Percentiles rank a stretch among this genome's conserved stretches.
These are phyloP conservation scores for Gamsiella multidivaricata DNA, from an alignment of 192 early-diverging fungal species.

Conservation along the genomic window DNA sequence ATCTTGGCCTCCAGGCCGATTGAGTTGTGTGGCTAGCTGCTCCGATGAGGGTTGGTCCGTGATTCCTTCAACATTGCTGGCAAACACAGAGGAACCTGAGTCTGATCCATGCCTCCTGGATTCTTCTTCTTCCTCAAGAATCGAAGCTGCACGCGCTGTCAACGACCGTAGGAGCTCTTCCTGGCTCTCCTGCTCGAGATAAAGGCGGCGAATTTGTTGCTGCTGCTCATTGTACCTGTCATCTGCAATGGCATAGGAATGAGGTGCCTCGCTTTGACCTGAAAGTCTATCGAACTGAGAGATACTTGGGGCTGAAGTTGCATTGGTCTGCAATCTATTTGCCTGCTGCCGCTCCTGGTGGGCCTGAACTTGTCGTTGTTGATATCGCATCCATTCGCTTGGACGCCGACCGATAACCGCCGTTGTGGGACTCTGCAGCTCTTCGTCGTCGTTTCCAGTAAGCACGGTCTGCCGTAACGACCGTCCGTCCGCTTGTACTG, in stretches of 20 bases:
- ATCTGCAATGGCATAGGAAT: not conserved
- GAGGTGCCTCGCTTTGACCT: not conserved
- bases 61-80: not conserved
- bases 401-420: slow-evolving; percentile 50
- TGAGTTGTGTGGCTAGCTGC: not conserved
- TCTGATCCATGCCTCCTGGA: not conserved
- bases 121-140: slow-evolving; percentile 17
- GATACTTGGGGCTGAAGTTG: not conserved
- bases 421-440: slow-evolving; percentile 31
- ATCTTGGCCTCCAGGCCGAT: not conserved
- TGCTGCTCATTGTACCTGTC: slow-evolving; percentile 26
- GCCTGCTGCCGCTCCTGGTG: slow-evolving; percentile 30
- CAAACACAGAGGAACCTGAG: not conserved
- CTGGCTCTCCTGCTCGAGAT: slow-evolving; percentile 43
- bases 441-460: slow-evolving; percentile 29
- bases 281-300: too few relatives aligned
- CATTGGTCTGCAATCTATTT: not conserved
- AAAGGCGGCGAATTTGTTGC: slow-evolving; percentile 38
- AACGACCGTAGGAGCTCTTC: slow-evolving; percentile 29
- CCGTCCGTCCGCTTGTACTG: not conserved
- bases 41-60: not conserved
- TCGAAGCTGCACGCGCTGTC: slow-evolving; percentile 37
- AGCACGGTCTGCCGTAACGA: not conserved
- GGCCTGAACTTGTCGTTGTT: slow-evolving; percentile 42
- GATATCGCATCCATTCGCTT: slow-evolving; percentile 51